These are phyloP conservation scores for Colletotrichum tanaceti DNA, from an alignment of 2,329 filamentous ascomycete genomes.

Conservation along the genomic window DNA sequence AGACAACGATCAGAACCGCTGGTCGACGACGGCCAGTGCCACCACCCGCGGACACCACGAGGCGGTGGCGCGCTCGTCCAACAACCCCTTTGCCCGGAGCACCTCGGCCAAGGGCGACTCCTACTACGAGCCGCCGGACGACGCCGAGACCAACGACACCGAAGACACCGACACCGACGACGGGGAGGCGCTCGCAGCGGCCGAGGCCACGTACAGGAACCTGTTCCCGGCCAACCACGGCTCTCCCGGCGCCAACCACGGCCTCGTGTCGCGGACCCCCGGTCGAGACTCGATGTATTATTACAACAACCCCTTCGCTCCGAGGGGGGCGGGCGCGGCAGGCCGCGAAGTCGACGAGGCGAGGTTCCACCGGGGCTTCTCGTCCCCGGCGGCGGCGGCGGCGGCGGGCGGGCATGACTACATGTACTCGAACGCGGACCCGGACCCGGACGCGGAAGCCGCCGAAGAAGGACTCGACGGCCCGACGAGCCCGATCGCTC, in stretches of 20 bases:
- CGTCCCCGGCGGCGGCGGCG: too few relatives aligned
- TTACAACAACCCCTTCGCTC: slow-evolving; percentile 26
- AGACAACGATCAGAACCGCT: too few relatives aligned
- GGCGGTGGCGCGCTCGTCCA: not conserved
- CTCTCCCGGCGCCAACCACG: not conserved
- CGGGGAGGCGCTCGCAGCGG: slow-evolving; percentile 14
- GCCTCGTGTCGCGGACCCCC: too few relatives aligned
- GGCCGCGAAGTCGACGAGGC: slow-evolving; percentile 5
- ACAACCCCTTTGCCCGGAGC: slow-evolving; percentile 24
- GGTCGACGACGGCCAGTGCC: not conserved
- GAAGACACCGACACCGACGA: slow-evolving; percentile 2
- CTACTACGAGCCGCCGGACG: not conserved
- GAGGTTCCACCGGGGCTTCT: not conserved
- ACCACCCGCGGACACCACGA: not conserved
- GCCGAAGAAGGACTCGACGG: not conserved
- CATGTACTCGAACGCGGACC: not conserved
- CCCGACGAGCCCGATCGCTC: not conserved
- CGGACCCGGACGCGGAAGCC: too few relatives aligned
- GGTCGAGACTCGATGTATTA: slow-evolving; percentile 29
- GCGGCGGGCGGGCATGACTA: not conserved
- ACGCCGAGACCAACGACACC: not conserved
- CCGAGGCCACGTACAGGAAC: slow-evolving; percentile 5
- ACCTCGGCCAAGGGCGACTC: not conserved
- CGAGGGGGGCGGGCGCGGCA: too few relatives aligned
- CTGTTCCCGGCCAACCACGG: not conserved